Evolutionary conservation across 1,284 basidiomycete genomes (phyloP).

Genomic region (Ceraceosorus bombacis): DNA sequence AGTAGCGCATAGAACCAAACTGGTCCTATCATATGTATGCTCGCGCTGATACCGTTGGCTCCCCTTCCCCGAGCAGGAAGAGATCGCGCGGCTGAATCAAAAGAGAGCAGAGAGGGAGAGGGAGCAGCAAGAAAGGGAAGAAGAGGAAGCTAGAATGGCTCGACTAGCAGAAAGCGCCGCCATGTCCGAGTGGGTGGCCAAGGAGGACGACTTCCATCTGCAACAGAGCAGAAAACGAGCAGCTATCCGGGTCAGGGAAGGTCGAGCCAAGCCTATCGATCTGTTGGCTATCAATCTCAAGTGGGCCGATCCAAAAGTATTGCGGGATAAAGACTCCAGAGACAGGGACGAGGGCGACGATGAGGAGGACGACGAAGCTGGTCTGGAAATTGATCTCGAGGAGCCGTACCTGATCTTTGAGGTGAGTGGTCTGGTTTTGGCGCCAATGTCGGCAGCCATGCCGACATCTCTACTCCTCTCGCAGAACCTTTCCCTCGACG

Average conservation of each 20-base stretch:
- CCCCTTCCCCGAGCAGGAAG: conserved; percentile 55
- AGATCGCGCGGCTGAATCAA: conserved; percentile 81
- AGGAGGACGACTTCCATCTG: conserved; percentile 93
- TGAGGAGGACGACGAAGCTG: conserved; percentile 70
- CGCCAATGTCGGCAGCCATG: not conserved
- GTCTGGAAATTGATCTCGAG: conserved; percentile 92
- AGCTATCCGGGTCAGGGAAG: conserved; percentile 86
- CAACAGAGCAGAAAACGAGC: conserved; percentile 86
- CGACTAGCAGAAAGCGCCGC: conserved; percentile 84
- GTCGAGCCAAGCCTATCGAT: conserved; percentile 60
- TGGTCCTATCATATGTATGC: no score
- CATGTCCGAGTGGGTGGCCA: conserved; percentile 95
- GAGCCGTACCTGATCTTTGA: conserved; percentile 96
- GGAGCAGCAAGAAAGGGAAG: conserved; percentile 76
- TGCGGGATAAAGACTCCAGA: conserved; percentile 60
- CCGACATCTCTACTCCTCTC: conserved; percentile 10
- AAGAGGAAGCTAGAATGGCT: conserved; percentile 81
- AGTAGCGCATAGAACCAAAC: conserved; percentile 1
- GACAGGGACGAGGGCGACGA: conserved; percentile 51
- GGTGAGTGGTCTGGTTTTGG: conserved; percentile 53
- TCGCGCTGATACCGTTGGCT: not conserved
- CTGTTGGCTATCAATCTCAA: conserved; percentile 42
- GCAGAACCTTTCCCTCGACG: conserved; percentile 74
- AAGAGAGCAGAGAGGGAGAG: conserved; percentile 84
- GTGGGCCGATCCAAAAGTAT: conserved; percentile 58